Percentiles rank a stretch among this genome's conserved stretches.
Evolutionary conservation across 306 rosid species (phyloP).

Genomic region (Astragalus membranaceus): DNA sequence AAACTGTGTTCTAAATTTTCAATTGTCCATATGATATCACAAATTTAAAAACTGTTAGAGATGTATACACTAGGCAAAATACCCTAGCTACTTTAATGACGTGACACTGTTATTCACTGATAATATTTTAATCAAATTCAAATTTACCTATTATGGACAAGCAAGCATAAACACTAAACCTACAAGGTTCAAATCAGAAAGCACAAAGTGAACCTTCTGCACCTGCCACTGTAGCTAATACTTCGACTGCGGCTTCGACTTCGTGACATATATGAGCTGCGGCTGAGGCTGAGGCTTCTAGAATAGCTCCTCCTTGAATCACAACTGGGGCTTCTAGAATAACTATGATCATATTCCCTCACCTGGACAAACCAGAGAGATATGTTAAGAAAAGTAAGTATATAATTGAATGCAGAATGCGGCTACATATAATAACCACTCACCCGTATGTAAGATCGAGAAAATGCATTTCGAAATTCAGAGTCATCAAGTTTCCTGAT

Average conservation of each 20-base stretch:
- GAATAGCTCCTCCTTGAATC: conserved; percentile 69
- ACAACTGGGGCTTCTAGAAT: conserved; percentile 66
- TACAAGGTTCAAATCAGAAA: background rate
- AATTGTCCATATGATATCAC: background rate
- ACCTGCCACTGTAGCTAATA: conserved; percentile 44
- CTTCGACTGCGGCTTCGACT: conserved; percentile 43
- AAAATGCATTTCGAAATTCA: conserved; percentile 76
- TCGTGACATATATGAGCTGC: conserved; percentile 40
- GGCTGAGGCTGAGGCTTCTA: conserved; percentile 54
- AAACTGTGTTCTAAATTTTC: background rate
- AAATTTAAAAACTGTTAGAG: background rate
- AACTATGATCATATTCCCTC: conserved; percentile 58
- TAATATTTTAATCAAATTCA: background rate
- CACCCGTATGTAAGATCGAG: conserved; percentile 66
- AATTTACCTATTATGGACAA: background rate
- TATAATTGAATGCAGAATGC: conserved; percentile 12
- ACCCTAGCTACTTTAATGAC: too few relatives aligned
- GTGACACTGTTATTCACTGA: background rate
- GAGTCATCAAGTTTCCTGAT: conserved; percentile 80
- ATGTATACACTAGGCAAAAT: too few relatives aligned
- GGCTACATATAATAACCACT: conserved; percentile 9
- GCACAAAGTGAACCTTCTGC: conserved; percentile 47
- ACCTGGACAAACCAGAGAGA: conserved; percentile 46
- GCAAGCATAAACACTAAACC: background rate
- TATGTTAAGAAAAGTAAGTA: background rate